A percentile compares a stretch with the other conserved stretches of the same genome.
Evolutionary conservation across 208 protist species (phyloP).

Genomic region (Leishmania guyanensis): DNA sequence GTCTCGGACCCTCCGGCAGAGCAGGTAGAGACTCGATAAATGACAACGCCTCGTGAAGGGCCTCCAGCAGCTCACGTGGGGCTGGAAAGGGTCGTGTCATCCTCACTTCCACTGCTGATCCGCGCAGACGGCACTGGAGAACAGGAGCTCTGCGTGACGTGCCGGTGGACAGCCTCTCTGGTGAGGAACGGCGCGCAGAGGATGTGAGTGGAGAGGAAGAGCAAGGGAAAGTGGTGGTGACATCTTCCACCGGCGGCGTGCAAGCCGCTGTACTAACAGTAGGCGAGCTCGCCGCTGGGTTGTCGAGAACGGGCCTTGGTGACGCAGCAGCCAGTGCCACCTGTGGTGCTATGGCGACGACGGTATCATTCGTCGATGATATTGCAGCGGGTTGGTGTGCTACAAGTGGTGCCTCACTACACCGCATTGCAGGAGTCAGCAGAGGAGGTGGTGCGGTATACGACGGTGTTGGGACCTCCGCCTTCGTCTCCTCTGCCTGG

Average conservation of each 20-base stretch:
- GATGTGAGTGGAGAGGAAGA: neutral
- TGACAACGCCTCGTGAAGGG: conserved; percentile 30
- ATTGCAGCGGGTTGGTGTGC: neutral
- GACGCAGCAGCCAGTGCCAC: neutral
- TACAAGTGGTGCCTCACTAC: neutral
- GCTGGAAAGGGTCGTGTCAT: neutral
- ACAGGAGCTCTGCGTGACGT: neutral
- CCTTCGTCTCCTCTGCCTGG: neutral
- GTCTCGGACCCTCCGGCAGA: neutral
- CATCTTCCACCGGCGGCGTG: neutral
- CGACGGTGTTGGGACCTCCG: too few species aligned
- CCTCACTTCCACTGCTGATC: conserved; percentile 20
- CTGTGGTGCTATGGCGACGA: neutral
- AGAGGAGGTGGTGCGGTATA: neutral
- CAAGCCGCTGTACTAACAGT: neutral
- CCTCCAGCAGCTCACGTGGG: conserved; percentile 22
- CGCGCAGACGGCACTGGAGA: conserved; percentile 20
- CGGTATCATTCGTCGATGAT: neutral
- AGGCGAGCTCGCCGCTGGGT: neutral
- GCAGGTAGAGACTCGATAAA: conserved; percentile 27
- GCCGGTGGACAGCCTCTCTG: neutral
- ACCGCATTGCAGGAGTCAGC: neutral
- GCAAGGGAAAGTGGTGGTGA: neutral
- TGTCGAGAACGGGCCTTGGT: neutral
- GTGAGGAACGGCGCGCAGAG: neutral